Evolutionary conservation across 2,329 filamentous ascomycete genomes (phyloP), one percentile per base, ranked within the genome.

Genomic region (Peltaster fructicola): DNA sequence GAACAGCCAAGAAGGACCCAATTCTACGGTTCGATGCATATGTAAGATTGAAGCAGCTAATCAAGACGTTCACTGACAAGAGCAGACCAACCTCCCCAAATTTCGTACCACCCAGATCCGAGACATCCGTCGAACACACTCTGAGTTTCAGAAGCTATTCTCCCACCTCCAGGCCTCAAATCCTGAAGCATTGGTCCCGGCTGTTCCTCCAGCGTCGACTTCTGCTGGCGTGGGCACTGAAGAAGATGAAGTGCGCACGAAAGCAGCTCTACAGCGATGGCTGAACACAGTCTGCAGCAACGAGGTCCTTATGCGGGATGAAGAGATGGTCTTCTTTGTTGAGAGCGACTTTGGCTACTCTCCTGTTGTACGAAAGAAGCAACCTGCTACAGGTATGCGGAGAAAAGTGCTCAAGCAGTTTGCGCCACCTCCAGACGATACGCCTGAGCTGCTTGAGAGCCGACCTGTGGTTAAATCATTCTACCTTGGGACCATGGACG

Each of bases 321-420:
- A 95, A 34, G 88, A 98, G 54, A 85, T 95, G 71, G 71, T 93
- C 4, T 73, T 95, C 31, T 98, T 98, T 43, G 82, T 98, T n/a
- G 88, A 98, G 54, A 92, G 81, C 47, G 88, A 98, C 50, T 95
- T 93, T 50, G 88, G 88, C 19, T 98, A 98, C 53, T 93, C 82
- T 44, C 88, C 88, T 2, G 77, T 95, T 44, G 74, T 93, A 22
- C 75, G 85, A 51, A 81, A 82, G 64, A 92, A 90, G 60, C 88
- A 98, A 52, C 88, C 88, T 12, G 88, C 88, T 6, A 98, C 88
- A 2, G 88, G 88, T 20, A 81, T 98, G 39, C 72, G 88, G 34
- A 69, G 88, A 46, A 93, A 93, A 58, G 76, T 95, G 32, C 62
- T 98, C 48, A 98, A 98, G 62, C 88, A 98, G 51, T 98, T 98